Evolutionary conservation across 306 rosid genomes (phyloP), one percentile per base, ranked within the genome.

Genomic region (Sesbania bispinosa): DNA sequence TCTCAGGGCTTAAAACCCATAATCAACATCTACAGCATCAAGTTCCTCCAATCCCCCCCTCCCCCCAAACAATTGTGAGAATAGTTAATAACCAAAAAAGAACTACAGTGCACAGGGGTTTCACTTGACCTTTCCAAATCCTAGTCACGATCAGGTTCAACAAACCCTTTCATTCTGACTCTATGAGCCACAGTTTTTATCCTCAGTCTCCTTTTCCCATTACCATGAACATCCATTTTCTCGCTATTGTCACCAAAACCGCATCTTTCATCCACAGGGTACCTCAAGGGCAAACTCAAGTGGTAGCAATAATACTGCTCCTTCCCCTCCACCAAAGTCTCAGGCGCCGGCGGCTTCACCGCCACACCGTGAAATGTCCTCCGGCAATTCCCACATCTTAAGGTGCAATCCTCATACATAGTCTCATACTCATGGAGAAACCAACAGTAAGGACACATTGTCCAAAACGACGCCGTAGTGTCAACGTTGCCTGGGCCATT

Each of bases 401-500:
- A 36, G 10, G 88, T 52, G 61, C 82, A 88, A 1, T 74, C 96
- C 55, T 78, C 72, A 19, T 85, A 92, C 15, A 46, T 69, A 46
- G 47, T 85, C 71, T 77, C 79, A 63, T 89, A 89, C 69, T 86
- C 84, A 26, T 78, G 87, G 69, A 90, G 39, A 58, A 14, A 77
- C 81, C 80, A 90, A 41, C 96, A 90, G 71, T 82, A 92, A 6
- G 96, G 93, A 63, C 96, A 92, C 60, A 88, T 23, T 0, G 96
- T 89, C 98, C 98, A 92, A 66, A 92, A 89, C 3, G 82, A 35
- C 6, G 42, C 10, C 2, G n/a, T 0, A 0, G 19, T 4, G 30
- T 2, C 30, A 27, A 4, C 33, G 5, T 2, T 29, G 33, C 2
- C 5, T 5, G n/a, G n/a, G n/a, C n/a, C n/a, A n/a, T n/a, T n/a